Base-by-base conservation (phyloP, 1,284 basidiomycete genomes). In the Apiotrichum veenhuisii region DNA sequence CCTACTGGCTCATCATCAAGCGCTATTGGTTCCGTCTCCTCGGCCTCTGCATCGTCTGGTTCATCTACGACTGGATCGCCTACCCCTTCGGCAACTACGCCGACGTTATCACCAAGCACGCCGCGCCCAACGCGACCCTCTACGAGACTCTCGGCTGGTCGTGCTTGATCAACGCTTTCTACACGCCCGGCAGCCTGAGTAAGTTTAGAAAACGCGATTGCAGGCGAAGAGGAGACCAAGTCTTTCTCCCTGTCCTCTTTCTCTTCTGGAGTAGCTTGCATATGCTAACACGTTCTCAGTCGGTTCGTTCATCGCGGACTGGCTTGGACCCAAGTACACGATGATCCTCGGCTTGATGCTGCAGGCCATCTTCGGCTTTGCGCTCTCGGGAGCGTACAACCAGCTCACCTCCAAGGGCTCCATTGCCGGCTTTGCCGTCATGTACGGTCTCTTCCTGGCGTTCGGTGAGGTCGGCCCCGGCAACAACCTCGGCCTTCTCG, bases 391-490 rank as follows among this genome's bases (percentile, higher is more conserved):
- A 15, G 78, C 84, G 30, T 93, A 91, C 74, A 71, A 65, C 30
- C 75, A 78, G 76, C 47, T 60, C 36, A 44, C 50, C 18, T 18
- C 25, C 23, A 15, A 49, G 17, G n/a, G 27, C 20, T 22, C 23
- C 61, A 82, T 92, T 55, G 89, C 81, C 17, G 91, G 83, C 22
- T 95, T 93, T 61, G 88, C 89, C 40, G 83, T 92, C 43, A 79
- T 96, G 11, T 96, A 95, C 67, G 92, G 93, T 11, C 84, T 96
- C 53, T 98, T 95, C 82, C 72, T 95, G 55, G 85, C 83, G 63
- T 87, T 90, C 58, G 91, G 91, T 23, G 73, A 71, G 58, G 57
- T 65, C 80, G 85, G 85, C 25, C 88, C 89, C 36, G 89, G 88
- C 45, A 91, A 91, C 76, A 86, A 85, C 62, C 78, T 90, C 37